Conservation (phyloP, 2,329 filamentous ascomycete species). For the Lachnellula occidentalis region DNA sequence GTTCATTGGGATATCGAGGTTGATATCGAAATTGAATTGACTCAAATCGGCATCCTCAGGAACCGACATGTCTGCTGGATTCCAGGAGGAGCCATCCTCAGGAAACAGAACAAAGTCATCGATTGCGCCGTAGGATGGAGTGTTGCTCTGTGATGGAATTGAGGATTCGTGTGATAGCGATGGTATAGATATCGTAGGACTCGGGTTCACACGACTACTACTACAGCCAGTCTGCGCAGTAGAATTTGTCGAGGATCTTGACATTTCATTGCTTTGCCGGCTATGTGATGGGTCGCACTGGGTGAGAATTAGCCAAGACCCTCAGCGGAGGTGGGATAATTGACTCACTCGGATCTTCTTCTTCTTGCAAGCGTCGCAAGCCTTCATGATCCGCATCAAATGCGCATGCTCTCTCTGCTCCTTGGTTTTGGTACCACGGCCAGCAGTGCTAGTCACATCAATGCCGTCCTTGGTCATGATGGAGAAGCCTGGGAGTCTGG, state of each 20-base stretch:
- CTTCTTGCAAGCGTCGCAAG: slow-evolving; percentile 55
- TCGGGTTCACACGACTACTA: slow-evolving; percentile 12
- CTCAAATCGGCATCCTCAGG: slow-evolving; percentile 16
- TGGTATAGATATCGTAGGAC: slow-evolving; percentile 10
- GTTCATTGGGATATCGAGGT: slow-evolving; percentile 1
- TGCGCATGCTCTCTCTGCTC: slow-evolving; percentile 63
- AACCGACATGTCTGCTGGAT: slow-evolving; percentile 16
- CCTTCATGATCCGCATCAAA: slow-evolving; percentile 62
- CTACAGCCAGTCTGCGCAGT: slow-evolving; percentile 12
- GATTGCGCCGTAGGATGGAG: slow-evolving; percentile 20
- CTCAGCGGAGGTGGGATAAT: neutral
- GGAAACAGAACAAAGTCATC: slow-evolving; percentile 30
- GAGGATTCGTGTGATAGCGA: slow-evolving; percentile 10
- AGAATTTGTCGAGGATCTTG: slow-evolving; percentile 18
- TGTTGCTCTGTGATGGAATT: slow-evolving; percentile 12
- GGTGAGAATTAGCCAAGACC: slow-evolving; percentile 7
- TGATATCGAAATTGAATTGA: slow-evolving; percentile 25
- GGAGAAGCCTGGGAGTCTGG: slow-evolving; percentile 54
- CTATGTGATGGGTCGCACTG: slow-evolving; percentile 30
- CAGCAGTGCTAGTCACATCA: slow-evolving; percentile 58
- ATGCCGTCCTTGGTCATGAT: slow-evolving; percentile 59
- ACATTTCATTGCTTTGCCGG: slow-evolving; percentile 20
- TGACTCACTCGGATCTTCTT: slow-evolving; percentile 51
- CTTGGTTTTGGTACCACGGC: slow-evolving; percentile 59
- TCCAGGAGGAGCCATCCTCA: slow-evolving; percentile 22